Conservation (phyloP, 2,329 filamentous ascomycete genomes). For the Pezicula carpinea region DNA sequence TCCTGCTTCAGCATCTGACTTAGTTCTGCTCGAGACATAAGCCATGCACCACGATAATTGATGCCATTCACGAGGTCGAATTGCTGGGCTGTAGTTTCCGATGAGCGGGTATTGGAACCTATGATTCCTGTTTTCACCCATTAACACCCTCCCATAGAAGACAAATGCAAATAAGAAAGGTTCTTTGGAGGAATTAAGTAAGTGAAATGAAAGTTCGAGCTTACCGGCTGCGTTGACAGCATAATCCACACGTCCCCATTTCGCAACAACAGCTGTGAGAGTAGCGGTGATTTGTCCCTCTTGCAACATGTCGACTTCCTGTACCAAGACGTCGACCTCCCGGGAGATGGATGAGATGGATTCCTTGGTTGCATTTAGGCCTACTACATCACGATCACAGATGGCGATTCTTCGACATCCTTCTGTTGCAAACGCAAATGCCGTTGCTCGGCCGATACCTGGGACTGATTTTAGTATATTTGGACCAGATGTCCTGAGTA, state of each 20-base stretch:
- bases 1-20: conserved; percentile 40
- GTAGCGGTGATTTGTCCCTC: conserved; percentile 30
- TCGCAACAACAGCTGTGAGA: conserved; percentile 28
- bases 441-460: conserved; percentile 40
- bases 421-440: conserved; percentile 39
- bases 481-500: neutral
- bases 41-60: conserved; percentile 42
- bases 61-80: conserved; percentile 39
- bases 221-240: conserved; percentile 40
- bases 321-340: conserved; percentile 17
- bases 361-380: conserved; percentile 29
- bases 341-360: conserved; percentile 19
- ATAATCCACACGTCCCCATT: conserved; percentile 40
- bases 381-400: conserved; percentile 33
- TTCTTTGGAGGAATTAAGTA: too few species aligned
- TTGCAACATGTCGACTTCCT: conserved; percentile 32
- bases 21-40: conserved; percentile 38
- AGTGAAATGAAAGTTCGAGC: neutral
- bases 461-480: neutral
- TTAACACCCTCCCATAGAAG: too few species aligned
- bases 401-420: conserved; percentile 39
- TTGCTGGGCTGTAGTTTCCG: conserved; percentile 29
- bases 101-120: conserved; percentile 17
- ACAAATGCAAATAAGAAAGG: too few species aligned
- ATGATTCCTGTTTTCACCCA: conserved; percentile 12